Conservation (phyloP, 345 rosid species). For the Gossypium sturtianum region DNA sequence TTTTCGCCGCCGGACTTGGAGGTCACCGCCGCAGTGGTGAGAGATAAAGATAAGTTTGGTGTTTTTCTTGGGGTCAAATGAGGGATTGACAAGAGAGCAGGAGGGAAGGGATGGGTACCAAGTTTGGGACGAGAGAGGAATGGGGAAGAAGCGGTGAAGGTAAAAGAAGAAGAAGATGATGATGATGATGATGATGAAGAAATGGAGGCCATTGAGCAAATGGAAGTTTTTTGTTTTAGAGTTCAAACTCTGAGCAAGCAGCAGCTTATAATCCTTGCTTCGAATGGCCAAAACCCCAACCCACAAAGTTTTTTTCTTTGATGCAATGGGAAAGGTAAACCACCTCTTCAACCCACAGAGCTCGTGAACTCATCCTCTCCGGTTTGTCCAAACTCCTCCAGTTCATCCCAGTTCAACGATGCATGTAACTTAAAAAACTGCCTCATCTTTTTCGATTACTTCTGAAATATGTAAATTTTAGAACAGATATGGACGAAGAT, state of each 20-base stretch:
- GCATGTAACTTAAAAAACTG: too few species aligned
- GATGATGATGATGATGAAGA: conserved; percentile 2
- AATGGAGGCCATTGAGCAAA: conserved; percentile 29
- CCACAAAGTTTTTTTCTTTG: not conserved
- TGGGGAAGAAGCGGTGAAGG: conserved; percentile 15
- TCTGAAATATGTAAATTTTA: too few species aligned
- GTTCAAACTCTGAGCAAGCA: not conserved
- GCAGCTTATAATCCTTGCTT: not conserved
- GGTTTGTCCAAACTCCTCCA: too few species aligned
- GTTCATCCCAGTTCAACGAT: too few species aligned
- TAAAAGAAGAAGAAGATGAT: not conserved
- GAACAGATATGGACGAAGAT: too few species aligned
- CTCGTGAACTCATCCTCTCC: too few species aligned
- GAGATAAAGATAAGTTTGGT: too few species aligned
- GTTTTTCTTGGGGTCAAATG: too few species aligned
- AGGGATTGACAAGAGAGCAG: conserved; percentile 12
- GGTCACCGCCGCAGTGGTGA: conserved; percentile 27
- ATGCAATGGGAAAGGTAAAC: not conserved
- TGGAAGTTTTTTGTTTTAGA: not conserved
- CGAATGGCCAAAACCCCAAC: not conserved
- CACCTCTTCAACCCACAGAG: too few species aligned
- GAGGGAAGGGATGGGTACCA: conserved; percentile 15
- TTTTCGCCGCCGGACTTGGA: conserved; percentile 26
- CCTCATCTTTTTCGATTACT: too few species aligned
- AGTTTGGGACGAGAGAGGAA: conserved; percentile 23